Conservation (phyloP, 139 green algal genomes). For the Ettlia oleoabundans region DNA sequence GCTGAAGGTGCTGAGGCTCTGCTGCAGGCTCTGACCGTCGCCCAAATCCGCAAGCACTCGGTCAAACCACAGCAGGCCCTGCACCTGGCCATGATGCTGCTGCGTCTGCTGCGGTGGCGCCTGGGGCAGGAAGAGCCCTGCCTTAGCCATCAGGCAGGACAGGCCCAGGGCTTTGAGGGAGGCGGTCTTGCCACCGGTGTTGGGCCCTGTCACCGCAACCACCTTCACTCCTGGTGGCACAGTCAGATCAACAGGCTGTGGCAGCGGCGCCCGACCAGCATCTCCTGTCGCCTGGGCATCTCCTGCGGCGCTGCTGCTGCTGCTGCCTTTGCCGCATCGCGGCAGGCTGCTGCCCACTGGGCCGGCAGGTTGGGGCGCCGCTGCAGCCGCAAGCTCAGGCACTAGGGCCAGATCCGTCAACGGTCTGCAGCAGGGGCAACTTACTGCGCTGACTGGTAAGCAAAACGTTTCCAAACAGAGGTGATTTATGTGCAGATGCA, state of each 20-base stretch:
- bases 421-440: too few species aligned
- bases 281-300: neutral
- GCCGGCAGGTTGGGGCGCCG: neutral
- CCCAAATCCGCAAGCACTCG: constrained; percentile 80
- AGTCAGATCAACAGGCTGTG: constrained; percentile 59
- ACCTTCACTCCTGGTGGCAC: constrained; percentile 54
- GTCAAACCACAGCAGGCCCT: constrained; percentile 55
- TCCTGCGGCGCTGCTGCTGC: constrained; percentile 2
- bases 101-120: neutral
- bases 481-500: too few species aligned
- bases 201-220: constrained; percentile 82
- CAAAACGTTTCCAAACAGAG: too few species aligned
- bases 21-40: constrained; percentile 77
- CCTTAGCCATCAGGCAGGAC: constrained; percentile 75
- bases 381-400: constrained; percentile 24
- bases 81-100: neutral
- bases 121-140: constrained; percentile 76
- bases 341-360: constrained; percentile 12
- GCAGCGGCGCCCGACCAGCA: neutral
- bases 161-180: constrained; percentile 82
- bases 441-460: too few species aligned
- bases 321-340: neutral
- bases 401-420: constrained; percentile 17
- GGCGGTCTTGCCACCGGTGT: constrained; percentile 88
- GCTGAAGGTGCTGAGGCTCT: constrained; percentile 84